Evolutionary conservation across 495 filamentous ascomycete genomes (phyloP).

Genomic region (Halenospora varia): DNA sequence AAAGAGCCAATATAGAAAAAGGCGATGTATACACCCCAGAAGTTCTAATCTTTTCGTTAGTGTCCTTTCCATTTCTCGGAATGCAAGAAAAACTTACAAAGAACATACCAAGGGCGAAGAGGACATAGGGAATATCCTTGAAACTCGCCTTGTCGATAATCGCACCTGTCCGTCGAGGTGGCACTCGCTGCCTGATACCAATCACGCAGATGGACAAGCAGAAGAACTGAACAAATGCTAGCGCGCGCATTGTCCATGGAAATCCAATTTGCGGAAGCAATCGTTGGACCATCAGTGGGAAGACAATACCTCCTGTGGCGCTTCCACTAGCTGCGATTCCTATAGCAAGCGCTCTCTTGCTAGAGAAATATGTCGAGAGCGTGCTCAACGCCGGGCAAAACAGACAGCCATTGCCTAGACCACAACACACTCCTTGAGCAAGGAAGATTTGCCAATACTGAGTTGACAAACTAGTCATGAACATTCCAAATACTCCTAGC

Average conservation of each 20-base stretch:
- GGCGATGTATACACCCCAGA: constrained; percentile 68
- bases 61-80: neutral
- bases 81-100: constrained; percentile 29
- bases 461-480: constrained; percentile 60
- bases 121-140: constrained; percentile 46
- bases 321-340: constrained; percentile 62
- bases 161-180: constrained; percentile 48
- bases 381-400: constrained; percentile 67
- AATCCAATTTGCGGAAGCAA: constrained; percentile 70
- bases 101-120: constrained; percentile 52
- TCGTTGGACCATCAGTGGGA: constrained; percentile 64
- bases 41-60: constrained; percentile 21
- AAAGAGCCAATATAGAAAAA: constrained; percentile 53
- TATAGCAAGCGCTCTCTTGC: constrained; percentile 62
- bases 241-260: constrained; percentile 65
- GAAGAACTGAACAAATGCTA: constrained; percentile 23
- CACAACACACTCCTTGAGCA: constrained; percentile 70
- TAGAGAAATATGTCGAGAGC: constrained; percentile 70
- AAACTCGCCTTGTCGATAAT: constrained; percentile 55
- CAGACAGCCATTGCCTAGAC: constrained; percentile 67
- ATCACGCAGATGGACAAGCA: constrained; percentile 57
- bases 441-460: constrained; percentile 77
- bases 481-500: constrained; percentile 55
- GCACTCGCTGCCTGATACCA: constrained; percentile 40
- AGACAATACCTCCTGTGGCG: constrained; percentile 72